phyloP scores from a whole-genome alignment of 176 grass and related monocot genomes.

The Triticum timopheevii region DNA sequence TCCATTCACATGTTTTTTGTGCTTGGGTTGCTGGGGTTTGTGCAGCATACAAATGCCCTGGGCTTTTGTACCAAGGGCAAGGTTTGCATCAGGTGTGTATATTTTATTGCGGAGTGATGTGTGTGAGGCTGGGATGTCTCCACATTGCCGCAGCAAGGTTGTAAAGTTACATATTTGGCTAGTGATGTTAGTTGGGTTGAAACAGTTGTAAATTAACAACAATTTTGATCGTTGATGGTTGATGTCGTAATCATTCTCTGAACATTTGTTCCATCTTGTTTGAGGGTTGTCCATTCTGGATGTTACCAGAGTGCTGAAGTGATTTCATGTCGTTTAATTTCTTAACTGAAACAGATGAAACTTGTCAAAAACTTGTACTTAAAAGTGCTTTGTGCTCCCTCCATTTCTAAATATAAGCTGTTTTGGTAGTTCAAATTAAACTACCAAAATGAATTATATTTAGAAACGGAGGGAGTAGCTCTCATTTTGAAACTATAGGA shows the following conservation, averaged over 20 bases:
- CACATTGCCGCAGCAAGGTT: not conserved
- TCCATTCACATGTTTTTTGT: slow-evolving; percentile 11
- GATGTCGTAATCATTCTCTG: not conserved
- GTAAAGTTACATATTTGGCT: slow-evolving; percentile 30
- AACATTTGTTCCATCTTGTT: not conserved
- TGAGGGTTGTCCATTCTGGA: not conserved
- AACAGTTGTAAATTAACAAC: slow-evolving; percentile 46
- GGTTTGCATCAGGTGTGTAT: slow-evolving; percentile 43
- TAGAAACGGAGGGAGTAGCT: too few relatives aligned
- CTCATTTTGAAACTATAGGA: too few relatives aligned
- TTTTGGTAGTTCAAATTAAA: too few relatives aligned
- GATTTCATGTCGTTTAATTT: not conserved
- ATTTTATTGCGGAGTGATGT: slow-evolving; percentile 26
- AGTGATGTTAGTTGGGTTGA: slow-evolving; percentile 38
- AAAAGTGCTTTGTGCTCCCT: too few relatives aligned
- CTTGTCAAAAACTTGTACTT: too few relatives aligned
- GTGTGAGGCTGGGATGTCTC: slow-evolving; percentile 27
- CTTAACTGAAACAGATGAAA: too few relatives aligned
- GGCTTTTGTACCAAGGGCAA: slow-evolving; percentile 46
- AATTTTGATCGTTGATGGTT: slow-evolving; percentile 49
- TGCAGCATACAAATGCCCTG: slow-evolving; percentile 36
- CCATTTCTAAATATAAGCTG: too few relatives aligned
- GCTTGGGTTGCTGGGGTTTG: slow-evolving; percentile 31
- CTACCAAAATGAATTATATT: too few relatives aligned
- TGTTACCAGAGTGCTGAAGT: not conserved